These are phyloP conservation scores for Eragrostis curvula DNA, from an alignment of 176 grass and related monocot species.

Conservation along the genomic window DNA sequence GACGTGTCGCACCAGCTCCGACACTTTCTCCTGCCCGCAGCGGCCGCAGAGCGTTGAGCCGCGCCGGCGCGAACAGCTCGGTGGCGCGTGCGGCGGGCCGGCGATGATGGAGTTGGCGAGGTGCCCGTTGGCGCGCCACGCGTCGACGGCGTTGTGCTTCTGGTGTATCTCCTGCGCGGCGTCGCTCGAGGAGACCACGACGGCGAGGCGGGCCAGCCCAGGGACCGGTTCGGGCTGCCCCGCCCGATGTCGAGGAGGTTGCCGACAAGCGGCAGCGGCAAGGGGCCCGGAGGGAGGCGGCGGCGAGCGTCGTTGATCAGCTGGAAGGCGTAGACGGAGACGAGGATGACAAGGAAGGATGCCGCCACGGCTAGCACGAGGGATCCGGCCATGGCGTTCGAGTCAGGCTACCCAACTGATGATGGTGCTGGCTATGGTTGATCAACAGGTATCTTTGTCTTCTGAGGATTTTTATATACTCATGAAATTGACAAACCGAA, in stretches of 20 bases:
- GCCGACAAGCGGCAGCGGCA: background rate
- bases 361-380: background rate
- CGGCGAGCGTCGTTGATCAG: background rate
- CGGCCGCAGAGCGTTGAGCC: background rate
- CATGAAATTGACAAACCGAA: no score
- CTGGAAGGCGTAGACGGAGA: background rate
- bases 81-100: background rate
- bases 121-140: background rate
- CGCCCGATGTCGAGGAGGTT: no score
- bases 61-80: conserved; percentile 21
- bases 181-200: conserved; percentile 38
- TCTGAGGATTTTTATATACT: no score
- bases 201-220: background rate
- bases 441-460: background rate
- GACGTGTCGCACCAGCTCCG: conserved; percentile 10
- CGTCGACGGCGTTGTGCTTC: conserved; percentile 23
- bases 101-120: background rate
- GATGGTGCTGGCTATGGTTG: background rate
- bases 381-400: background rate
- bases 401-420: background rate
- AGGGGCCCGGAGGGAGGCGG: conserved; percentile 19
- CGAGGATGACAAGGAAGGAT: background rate
- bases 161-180: conserved; percentile 28
- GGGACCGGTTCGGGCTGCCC: background rate
- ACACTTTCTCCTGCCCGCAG: conserved; percentile 10